These are phyloP conservation scores for Yarrowia galli DNA, from an alignment of 1,139 yeast genomes.

Conservation along the genomic window DNA sequence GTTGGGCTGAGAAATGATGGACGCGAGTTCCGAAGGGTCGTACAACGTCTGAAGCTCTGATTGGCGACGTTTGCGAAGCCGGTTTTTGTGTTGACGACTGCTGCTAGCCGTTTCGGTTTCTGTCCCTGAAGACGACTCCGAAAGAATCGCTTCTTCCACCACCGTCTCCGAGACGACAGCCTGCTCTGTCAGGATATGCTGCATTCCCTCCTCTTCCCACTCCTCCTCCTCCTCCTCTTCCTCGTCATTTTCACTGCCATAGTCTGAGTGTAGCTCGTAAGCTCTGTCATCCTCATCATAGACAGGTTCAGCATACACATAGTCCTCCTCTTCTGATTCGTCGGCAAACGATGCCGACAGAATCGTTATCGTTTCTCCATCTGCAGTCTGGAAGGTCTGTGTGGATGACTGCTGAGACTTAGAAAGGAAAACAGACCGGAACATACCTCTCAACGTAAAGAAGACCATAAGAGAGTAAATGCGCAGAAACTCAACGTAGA, in stretches of 20 bases:
- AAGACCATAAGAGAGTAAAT: constrained; percentile 4
- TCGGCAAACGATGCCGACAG: constrained; percentile 26
- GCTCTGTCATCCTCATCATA: constrained; percentile 42
- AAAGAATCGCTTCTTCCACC: not conserved
- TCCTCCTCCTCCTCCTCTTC: constrained; percentile 42
- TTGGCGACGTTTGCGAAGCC: constrained; percentile 19
- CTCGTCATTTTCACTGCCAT: constrained; percentile 43
- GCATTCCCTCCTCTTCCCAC: not conserved
- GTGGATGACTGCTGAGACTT: not conserved
- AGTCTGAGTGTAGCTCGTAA: constrained; percentile 41
- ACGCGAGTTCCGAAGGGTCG: constrained; percentile 30
- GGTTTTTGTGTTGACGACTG: not conserved
- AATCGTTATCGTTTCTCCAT: constrained; percentile 39
- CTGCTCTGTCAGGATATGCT: not conserved
- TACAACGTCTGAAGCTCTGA: constrained; percentile 20
- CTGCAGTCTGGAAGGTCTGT: constrained; percentile 8
- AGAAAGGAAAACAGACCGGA: not conserved
- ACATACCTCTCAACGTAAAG: constrained; percentile 2
- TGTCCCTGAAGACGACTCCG: constrained; percentile 6
- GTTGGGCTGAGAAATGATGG: constrained; percentile 29
- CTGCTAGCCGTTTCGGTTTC: not conserved
- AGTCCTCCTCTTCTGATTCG: constrained; percentile 41
- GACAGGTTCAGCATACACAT: constrained; percentile 41
- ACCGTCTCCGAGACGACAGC: not conserved
- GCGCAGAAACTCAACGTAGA: constrained; percentile 10